Conservation (phyloP, 257 asterid genomes). For the Nicotiana obtusifolia region DNA sequence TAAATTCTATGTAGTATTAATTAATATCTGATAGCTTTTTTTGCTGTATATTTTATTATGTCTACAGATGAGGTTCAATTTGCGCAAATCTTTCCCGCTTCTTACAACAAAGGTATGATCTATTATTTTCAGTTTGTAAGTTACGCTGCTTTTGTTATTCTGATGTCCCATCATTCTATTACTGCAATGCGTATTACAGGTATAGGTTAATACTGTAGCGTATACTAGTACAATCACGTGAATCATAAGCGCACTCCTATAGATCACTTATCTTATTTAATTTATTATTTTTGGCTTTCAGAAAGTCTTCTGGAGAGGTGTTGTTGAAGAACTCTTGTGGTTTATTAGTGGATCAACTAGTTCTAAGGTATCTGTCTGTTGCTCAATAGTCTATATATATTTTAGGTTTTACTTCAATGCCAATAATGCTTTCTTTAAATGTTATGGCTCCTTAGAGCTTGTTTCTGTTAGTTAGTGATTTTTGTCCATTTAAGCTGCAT, state of each 20-base stretch:
- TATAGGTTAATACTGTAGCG: too few relatives aligned
- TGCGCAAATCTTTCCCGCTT: constrained; percentile 80
- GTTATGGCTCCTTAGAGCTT: not conserved
- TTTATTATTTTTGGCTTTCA: constrained; percentile 15
- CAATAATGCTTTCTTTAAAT: not conserved
- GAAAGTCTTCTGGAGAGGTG: constrained; percentile 96
- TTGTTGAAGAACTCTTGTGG: constrained; percentile 98
- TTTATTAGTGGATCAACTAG: constrained; percentile 95
- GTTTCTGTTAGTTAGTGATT: not conserved
- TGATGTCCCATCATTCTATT: not conserved
- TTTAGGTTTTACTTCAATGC: not conserved
- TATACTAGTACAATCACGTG: too few relatives aligned
- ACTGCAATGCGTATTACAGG: not conserved
- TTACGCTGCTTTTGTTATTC: not conserved
- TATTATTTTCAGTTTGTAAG: not conserved
- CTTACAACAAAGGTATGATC: constrained; percentile 75
- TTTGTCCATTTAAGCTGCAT: not conserved
- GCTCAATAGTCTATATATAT: not conserved
- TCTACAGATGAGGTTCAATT: constrained; percentile 75
- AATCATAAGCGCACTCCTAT: not conserved
- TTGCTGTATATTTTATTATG: too few relatives aligned
- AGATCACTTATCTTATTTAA: not conserved
- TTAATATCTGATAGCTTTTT: too few relatives aligned
- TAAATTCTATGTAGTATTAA: too few relatives aligned
- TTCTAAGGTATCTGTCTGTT: constrained; percentile 59